Percentiles rank a stretch among this genome's conserved stretches.
These are phyloP conservation scores for Collybia sordida DNA, from an alignment of 768 basidiomycete species.

Conservation along the genomic window DNA sequence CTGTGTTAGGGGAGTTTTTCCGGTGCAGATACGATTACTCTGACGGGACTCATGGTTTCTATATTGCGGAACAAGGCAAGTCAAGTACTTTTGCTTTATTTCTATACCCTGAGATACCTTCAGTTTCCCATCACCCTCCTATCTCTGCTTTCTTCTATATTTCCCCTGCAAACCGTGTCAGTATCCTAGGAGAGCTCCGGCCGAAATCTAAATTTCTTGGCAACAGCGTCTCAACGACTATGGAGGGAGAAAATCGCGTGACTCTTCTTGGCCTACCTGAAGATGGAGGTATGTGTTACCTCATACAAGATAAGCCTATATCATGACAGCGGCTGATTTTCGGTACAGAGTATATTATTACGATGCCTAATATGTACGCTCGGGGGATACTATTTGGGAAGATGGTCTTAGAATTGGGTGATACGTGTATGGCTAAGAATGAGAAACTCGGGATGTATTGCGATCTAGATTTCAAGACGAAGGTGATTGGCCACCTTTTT, in stretches of 20 bases:
- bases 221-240: conserved; percentile 92
- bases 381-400: conserved; percentile 86
- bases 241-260: conserved; percentile 96
- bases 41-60: conserved; percentile 89
- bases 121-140: conserved; percentile 95
- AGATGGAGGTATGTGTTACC: conserved; percentile 70
- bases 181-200: conserved; percentile 88
- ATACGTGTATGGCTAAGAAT: conserved; percentile 83
- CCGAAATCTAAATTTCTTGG: conserved; percentile 97
- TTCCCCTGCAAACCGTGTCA: conserved; percentile 84
- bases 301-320: conserved; percentile 4
- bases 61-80: conserved; percentile 92
- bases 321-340: conserved; percentile 4
- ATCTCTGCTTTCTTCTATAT: conserved; percentile 96
- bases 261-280: conserved; percentile 78
- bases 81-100: conserved; percentile 9
- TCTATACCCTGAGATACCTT: neutral
- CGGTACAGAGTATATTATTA: conserved; percentile 73
- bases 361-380: conserved; percentile 99
- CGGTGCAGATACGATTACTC: conserved; percentile 92
- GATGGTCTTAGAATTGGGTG: conserved; percentile 96
- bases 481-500: conserved; percentile 44
- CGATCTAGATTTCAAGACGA: conserved; percentile 97
- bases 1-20: conserved; percentile 97
- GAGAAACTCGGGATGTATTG: conserved; percentile 70